Evolutionary conservation across 2,329 filamentous ascomycete genomes (phyloP), one percentile per base, ranked within the genome.

Genomic region (Lojkania enalia): DNA sequence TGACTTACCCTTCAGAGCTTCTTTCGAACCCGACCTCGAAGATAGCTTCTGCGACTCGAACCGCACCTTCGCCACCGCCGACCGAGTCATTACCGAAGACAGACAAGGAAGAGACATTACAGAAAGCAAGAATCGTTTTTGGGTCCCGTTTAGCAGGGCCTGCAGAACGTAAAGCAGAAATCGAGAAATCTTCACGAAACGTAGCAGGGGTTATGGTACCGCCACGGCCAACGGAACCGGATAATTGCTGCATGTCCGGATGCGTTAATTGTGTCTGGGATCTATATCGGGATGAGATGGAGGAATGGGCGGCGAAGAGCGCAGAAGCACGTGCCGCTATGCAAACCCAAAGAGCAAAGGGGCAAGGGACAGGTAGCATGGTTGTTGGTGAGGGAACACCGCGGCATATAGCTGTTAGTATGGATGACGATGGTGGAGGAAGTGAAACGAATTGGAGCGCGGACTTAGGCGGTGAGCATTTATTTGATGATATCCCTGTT

Each of bases 261-360:
- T 99, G 94, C 67, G 92, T 96, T 37, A 91, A 97, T 69, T 99
- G 94, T 69, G 94, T 97, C 2, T 97, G 91, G 91, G 91, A 96
- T 60, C 77, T 83, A 41, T 97, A 85, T 70, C 81, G 91, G 6
- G 92, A 99, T 55, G 94, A 97, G 40, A 79, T 97, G 71, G 91
- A 97, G 69, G 87, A 88, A 46, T 97, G 90, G 89, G 86, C 85
- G 3, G 74, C 76, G 12, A 80, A 83, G 46, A 81, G 79, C 25
- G 73, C 76, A 3, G 79, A 86, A 61, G 90, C 89, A 1, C 80
- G 84, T 57, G 64, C 64, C 25, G 77, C 78, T 33, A 57, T 85
- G 47, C 60, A 65, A 21, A 63, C 66, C 15, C 57, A 58, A 36
- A 57, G 60, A 43, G 46, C 58, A 23, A 42, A 52, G 19, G 58